Evolutionary conservation across 306 rosid species (phyloP), one percentile per base, ranked within the genome.

Genomic region (Corylus heterophylla): DNA sequence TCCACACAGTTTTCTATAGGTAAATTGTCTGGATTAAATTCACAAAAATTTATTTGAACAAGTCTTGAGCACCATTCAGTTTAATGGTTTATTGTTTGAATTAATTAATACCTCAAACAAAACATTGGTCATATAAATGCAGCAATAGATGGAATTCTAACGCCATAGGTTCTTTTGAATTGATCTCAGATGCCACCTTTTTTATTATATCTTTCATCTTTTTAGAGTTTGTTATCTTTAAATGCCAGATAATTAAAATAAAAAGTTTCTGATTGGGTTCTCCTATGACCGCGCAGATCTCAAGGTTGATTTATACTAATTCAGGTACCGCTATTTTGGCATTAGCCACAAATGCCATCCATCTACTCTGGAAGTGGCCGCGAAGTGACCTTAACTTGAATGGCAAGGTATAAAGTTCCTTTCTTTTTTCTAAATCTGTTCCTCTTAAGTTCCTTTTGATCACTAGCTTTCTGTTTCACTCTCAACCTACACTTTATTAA

Each of bases 361-460:
- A 89, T 81, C 62, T 86, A 48, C 84, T 89, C 47, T 89, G 92
- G 92, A 89, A 89, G 76, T 89, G 92, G 92, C 82, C 72, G 68
- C 83, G 88, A 54, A 82, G 64, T 74, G 89, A 89, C 11, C 86
- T 87, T 59, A 89, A 83, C 78, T 78, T 85, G 74, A 27, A 73
- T 74, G 85, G 89, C 62, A 86, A 79, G 85, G 92, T 86, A 54
- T 27, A 42, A 25, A 22, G 74, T 42, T 39, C 52, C 51, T 25
- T n/a, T 68, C 11, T 68, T 68, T 68, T 68, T 31, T 42, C 11
- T 8, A 17, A 39, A 42, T 68, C 29, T 42, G 29, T 68, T 42
- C 72, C 51, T 68, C 27, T 45, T 1, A 39, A 39, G 12, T 67
- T 42, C 16, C 7, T 39, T 67, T 10, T n/a, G 35, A 62, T 42